Evolutionary conservation across 352 stramenopile species (phyloP).

Genomic region (Pythium insidiosum): DNA sequence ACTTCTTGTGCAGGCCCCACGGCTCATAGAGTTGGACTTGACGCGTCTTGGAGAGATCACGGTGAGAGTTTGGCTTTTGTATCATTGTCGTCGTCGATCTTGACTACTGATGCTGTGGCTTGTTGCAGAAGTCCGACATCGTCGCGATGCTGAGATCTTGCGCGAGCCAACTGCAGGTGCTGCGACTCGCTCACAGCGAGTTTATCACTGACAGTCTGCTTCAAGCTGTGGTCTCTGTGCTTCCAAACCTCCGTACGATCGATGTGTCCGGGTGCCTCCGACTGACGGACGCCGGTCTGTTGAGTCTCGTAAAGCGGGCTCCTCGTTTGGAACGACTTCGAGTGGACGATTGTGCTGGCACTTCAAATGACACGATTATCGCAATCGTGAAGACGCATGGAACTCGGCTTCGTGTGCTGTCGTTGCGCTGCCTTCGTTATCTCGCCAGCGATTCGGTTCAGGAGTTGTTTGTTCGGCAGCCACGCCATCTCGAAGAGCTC

Average conservation of each 20-base stretch:
- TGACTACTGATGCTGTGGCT: no score
- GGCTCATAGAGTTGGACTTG: no score
- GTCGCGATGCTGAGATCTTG: constrained; percentile 4
- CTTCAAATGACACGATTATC: constrained; percentile 33
- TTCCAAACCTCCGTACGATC: constrained; percentile 29
- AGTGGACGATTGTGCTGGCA: constrained; percentile 33
- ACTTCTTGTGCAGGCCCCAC: no score
- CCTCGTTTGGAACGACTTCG: constrained; percentile 25
- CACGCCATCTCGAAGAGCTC: constrained; percentile 41
- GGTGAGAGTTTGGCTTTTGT: no score
- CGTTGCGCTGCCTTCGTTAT: constrained; percentile 24
- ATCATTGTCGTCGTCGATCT: no score
- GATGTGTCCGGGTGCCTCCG: constrained; percentile 35
- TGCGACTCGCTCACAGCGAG: constrained; percentile 37
- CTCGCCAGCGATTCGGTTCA: constrained; percentile 35
- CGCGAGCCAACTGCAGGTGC: constrained; percentile 14
- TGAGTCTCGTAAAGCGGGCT: constrained; percentile 27
- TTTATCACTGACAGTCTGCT: constrained; percentile 50
- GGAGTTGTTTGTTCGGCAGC: constrained; percentile 34
- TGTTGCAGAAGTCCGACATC: no score
- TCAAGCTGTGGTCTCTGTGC: constrained; percentile 17
- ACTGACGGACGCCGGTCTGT: constrained; percentile 48
- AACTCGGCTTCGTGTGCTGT: constrained; percentile 26
- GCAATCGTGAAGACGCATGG: constrained; percentile 28
- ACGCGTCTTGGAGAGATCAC: no score